Conservation (phyloP, 2,329 filamentous ascomycete genomes). For the Pseudocercospora vitis region DNA sequence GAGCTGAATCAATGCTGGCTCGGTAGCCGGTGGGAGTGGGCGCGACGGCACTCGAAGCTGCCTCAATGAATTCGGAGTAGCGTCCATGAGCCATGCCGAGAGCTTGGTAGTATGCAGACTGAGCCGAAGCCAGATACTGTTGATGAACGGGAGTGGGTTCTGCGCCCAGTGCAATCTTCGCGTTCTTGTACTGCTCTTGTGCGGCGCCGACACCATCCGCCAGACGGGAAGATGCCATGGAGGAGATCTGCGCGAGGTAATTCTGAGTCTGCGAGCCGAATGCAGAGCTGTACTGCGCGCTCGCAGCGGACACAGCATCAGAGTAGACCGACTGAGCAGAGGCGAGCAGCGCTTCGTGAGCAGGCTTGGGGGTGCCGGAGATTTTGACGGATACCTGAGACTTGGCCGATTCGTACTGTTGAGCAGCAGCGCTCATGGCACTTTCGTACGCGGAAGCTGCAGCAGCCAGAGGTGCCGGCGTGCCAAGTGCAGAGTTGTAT, state of each 20-base stretch:
- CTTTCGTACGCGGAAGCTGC: slow-evolving; percentile 59
- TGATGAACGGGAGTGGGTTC: slow-evolving; percentile 60
- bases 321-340: slow-evolving; percentile 69
- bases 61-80: slow-evolving; percentile 72
- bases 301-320: slow-evolving; percentile 62
- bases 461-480: slow-evolving; percentile 62
- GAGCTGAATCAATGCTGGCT: slow-evolving; percentile 58
- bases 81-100: slow-evolving; percentile 75
- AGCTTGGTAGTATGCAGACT: slow-evolving; percentile 74
- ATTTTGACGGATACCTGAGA: slow-evolving; percentile 67
- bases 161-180: slow-evolving; percentile 65
- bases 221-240: slow-evolving; percentile 68
- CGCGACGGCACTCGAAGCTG: slow-evolving; percentile 69
- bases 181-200: slow-evolving; percentile 67
- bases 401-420: slow-evolving; percentile 66
- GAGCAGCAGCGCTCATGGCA: slow-evolving; percentile 63
- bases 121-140: slow-evolving; percentile 58
- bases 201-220: slow-evolving; percentile 70
- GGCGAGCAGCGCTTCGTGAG: slow-evolving; percentile 66
- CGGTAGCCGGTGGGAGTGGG: slow-evolving; percentile 64
- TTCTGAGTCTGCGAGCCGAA: slow-evolving; percentile 33
- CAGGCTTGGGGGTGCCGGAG: slow-evolving; percentile 66
- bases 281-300: slow-evolving; percentile 57
- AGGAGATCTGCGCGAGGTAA: slow-evolving; percentile 47
- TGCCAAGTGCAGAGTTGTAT: slow-evolving; percentile 66